A percentile compares a stretch with the other conserved stretches of the same genome.
phyloP scores from a whole-genome alignment of 2,329 filamentous ascomycete species.

The Colletotrichum sp. region DNA sequence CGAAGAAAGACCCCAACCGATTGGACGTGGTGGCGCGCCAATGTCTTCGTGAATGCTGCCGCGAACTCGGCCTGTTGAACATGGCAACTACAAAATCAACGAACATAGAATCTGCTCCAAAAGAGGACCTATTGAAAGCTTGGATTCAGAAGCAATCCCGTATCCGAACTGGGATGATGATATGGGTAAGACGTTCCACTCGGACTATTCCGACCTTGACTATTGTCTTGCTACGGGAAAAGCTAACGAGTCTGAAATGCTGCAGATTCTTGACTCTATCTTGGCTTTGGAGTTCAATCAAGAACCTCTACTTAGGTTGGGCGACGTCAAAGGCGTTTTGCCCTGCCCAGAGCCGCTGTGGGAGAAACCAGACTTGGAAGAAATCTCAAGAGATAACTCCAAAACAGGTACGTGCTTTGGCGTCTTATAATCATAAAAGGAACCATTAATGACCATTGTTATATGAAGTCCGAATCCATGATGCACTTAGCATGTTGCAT shows the following conservation, averaged over 20 bases:
- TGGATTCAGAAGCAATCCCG: not conserved
- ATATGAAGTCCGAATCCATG: not conserved
- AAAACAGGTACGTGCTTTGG: not conserved
- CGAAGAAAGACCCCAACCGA: not conserved
- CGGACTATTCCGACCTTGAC: not conserved
- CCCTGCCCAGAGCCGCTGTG: constrained; percentile 16
- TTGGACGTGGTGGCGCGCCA: not conserved
- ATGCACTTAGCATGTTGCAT: not conserved
- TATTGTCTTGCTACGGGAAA: not conserved
- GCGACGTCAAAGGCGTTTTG: constrained; percentile 6
- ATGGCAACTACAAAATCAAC: not conserved
- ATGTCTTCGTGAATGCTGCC: not conserved
- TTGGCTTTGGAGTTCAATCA: constrained; percentile 3
- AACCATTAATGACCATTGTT: not conserved
- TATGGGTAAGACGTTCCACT: not conserved
- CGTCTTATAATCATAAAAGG: not conserved
- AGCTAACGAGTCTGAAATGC: not conserved
- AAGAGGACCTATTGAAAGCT: not conserved
- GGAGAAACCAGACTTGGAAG: not conserved
- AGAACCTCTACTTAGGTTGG: constrained; percentile 2
- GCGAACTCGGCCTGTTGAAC: not conserved
- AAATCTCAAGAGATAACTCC: not conserved
- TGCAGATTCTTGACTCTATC: constrained; percentile 16
- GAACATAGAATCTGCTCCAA: not conserved
- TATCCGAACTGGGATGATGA: not conserved